Base-by-base conservation (phyloP, 2,329 filamentous ascomycete species). In the Drechslerella stenobrocha region DNA sequence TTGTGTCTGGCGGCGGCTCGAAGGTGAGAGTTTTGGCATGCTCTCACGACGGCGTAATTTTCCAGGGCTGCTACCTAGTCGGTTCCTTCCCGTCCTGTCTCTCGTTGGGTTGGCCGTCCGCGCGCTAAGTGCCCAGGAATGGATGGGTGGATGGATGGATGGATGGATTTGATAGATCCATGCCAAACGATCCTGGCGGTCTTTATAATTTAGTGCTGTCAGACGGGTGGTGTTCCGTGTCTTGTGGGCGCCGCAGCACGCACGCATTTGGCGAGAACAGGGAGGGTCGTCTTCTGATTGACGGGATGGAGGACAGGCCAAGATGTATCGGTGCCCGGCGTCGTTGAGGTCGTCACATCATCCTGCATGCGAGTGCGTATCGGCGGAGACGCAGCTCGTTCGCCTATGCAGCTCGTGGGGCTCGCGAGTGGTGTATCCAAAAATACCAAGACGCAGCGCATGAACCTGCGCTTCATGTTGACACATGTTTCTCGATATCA, bases 361-460 rank as follows among this genome's bases (percentile, higher is more conserved):
- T 9, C 45, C 47, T 52, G 53, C 52, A 65, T 58, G 60, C 53
- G 40, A 51, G 13, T 55, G 28, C 11, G 28, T 51, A 58, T 58
- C 60, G 60, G 60, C 55, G 50, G 52, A 58, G 47, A 66, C 57
- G 60, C 60, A 58, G 60, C 60, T 53, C 55, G 52, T 66, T 66
- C 60, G 60, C 53, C 48, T 66, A 66, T 44, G 28, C 28, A 30
- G 28, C 5, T 11, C 28, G 28, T 30, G 28, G 47, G 18, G 46
- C 37, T 46, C 50, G 37, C 40, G 57, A 46, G 23, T 35, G 26
- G 42, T 52, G 52, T 58, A 40, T 24, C 60, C 60, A 66, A 66
- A 66, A 66, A 66, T 66, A 66, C n/a, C n/a, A n/a, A n/a, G n/a
- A n/a, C 28, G 28, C 28, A 5, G 5, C 28, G 28, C 28, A 30